Base-by-base conservation (phyloP, 371 early-diverging fungal genomes). In the Rhizopus sp. region DNA sequence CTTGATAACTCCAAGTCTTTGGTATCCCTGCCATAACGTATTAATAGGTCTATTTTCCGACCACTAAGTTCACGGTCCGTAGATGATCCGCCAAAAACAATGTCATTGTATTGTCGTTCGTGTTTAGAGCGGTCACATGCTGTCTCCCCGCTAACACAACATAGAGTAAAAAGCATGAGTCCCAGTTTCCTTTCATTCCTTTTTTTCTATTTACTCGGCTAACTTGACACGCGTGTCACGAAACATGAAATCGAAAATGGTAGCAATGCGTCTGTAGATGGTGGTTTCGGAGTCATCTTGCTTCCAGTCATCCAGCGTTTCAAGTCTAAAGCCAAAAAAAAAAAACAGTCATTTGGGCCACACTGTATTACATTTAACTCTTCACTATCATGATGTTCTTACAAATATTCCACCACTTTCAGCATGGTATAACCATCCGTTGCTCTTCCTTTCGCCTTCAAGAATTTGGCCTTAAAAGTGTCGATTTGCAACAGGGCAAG, bases 271-370 rank as follows among this genome's bases (percentile, higher is more conserved):
- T 38, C 52, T 15, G 31, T 52, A 39, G 37, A 52, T 30, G 1
- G 52, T 40, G 52, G 1, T 52, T 37, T 52, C 52, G 23, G 52
- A 52, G 39, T 52, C 52, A 39, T 54, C 54, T 30, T 45, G 54
- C 17, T 54, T 44, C 60, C 60, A 54, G 33, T 60, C 50, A 31
- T 52, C 50, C 37, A 37, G 16, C 12, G 60, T 40, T 60, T 60
- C 60, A 47, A 60, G 34, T n/a, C 29, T 40, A 17, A 50, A 13
- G 37, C 37, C 37, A 37, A 37, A 10, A 37, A 37, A 37, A 37
- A 37, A 37, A 37, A 37, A 8, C 37, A 7, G 48, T 41, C 39
- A 58, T 7, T 17, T 50, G 48, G 49, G 49, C 34, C 30, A 10
- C 37, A 37, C 37, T 37, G 37, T 37, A 49, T 13, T 10, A 50